These are phyloP conservation scores for Argentina anserina DNA, from an alignment of 306 rosid genomes.

Conservation along the genomic window DNA sequence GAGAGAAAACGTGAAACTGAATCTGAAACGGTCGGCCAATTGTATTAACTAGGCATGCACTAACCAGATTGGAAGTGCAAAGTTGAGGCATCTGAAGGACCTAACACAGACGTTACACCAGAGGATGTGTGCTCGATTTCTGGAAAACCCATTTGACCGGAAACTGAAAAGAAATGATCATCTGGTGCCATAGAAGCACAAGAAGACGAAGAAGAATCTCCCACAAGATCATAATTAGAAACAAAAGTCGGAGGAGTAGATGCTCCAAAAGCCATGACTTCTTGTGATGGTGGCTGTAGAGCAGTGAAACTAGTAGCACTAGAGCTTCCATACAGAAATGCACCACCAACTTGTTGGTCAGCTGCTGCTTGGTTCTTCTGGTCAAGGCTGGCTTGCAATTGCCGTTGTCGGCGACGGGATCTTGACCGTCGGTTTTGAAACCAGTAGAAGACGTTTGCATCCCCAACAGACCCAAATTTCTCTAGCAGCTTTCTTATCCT, in stretches of 20 bases:
- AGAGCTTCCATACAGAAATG: slow-evolving; percentile 28
- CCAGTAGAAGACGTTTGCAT: slow-evolving; percentile 97
- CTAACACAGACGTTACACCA: slow-evolving; percentile 37
- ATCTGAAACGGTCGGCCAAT: neutral
- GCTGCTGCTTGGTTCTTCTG: slow-evolving; percentile 24
- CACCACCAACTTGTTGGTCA: slow-evolving; percentile 28
- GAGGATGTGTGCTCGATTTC: slow-evolving; percentile 49
- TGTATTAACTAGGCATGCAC: slow-evolving; percentile 29
- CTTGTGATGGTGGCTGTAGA: neutral
- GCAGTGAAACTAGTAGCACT: neutral
- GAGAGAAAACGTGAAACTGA: slow-evolving; percentile 5
- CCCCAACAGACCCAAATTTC: slow-evolving; percentile 83
- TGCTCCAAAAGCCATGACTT: slow-evolving; percentile 21
- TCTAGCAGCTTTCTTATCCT: slow-evolving; percentile 71
- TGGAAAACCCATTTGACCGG: slow-evolving; percentile 50
- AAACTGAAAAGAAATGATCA: slow-evolving; percentile 35
- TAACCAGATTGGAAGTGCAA: slow-evolving; percentile 60
- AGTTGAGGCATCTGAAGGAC: slow-evolving; percentile 36
- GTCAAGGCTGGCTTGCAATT: slow-evolving; percentile 57
- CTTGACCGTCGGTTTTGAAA: slow-evolving; percentile 93
- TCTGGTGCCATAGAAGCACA: neutral
- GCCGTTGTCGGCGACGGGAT: slow-evolving; percentile 95
- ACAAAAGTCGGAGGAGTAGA: slow-evolving; percentile 18
- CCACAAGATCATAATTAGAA: slow-evolving; percentile 15
- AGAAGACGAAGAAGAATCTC: slow-evolving; percentile 39